Evolutionary conservation across 345 rosid species (phyloP).

Genomic region (Salix exigua): DNA sequence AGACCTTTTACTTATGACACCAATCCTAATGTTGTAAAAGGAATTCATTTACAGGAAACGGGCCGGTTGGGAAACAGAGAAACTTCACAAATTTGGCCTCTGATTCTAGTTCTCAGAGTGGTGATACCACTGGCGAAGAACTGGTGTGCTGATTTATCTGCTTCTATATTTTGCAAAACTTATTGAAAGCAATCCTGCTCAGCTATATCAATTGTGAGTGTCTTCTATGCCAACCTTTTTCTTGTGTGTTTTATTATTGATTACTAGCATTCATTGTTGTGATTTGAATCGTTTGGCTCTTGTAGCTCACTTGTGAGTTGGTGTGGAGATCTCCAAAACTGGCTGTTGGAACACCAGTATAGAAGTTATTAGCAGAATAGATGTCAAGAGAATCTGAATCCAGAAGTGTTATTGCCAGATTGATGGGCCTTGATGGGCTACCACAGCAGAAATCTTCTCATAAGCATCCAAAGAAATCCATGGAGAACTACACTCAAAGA

Average conservation of each 20-base stretch:
- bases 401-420: conserved; percentile 74
- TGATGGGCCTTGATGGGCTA: conserved; percentile 93
- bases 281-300: conserved; percentile 19
- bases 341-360: conserved; percentile 52
- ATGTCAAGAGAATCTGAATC: conserved; percentile 71
- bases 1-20: conserved; percentile 1
- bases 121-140: conserved; percentile 43
- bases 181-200: neutral
- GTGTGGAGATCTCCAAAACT: conserved; percentile 37
- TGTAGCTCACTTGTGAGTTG: conserved; percentile 47
- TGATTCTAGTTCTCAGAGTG: conserved; percentile 42
- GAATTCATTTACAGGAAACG: conserved; percentile 56
- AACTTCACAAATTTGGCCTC: conserved; percentile 41
- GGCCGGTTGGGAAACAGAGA: conserved; percentile 40
- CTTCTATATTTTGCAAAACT: neutral
- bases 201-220: neutral
- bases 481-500: conserved; percentile 31
- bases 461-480: conserved; percentile 40
- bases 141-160: conserved; percentile 44
- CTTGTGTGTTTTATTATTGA: neutral
- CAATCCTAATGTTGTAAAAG: conserved; percentile 25
- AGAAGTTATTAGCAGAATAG: conserved; percentile 73
- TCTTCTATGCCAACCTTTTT: neutral
- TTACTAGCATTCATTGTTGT: neutral
- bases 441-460: conserved; percentile 53